phyloP scores from a whole-genome alignment of 148 eudicot genomes.

The Chenopodium berlandieri region DNA sequence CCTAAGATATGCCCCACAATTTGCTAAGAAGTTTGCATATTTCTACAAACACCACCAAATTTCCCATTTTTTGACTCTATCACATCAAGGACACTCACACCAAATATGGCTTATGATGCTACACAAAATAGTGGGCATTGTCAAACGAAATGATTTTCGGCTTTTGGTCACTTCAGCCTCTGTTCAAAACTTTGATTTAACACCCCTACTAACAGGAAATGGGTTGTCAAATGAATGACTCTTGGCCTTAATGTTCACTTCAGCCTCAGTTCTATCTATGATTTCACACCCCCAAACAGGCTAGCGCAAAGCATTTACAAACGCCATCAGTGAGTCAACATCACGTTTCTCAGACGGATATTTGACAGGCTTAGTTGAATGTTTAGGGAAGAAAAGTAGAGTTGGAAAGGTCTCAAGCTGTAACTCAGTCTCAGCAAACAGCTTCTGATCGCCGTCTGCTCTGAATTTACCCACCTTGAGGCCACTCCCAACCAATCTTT shows the following conservation, averaged over 20 bases:
- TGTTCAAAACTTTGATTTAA: no score
- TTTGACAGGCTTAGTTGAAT: not conserved
- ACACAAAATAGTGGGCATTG: no score
- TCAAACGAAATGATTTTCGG: no score
- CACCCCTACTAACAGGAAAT: no score
- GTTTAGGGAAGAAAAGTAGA: not conserved
- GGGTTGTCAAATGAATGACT: no score
- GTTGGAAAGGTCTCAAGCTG: not conserved
- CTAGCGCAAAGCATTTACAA: not conserved
- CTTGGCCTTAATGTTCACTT: no score
- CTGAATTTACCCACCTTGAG: not conserved
- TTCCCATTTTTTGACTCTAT: not conserved
- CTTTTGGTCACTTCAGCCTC: no score
- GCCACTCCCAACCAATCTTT: not conserved
- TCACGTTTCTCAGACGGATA: not conserved
- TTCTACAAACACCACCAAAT: not conserved
- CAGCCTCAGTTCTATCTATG: no score
- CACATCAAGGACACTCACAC: not conserved
- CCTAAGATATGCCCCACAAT: no score
- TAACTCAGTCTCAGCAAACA: not conserved
- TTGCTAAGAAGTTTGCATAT: not conserved
- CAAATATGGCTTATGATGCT: not conserved
- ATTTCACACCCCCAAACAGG: no score
- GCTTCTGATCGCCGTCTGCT: not conserved
- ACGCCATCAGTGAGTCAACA: not conserved